Conservation (phyloP, 2,329 filamentous ascomycete genomes). For the Phaeosphaeriaceae sp. region DNA sequence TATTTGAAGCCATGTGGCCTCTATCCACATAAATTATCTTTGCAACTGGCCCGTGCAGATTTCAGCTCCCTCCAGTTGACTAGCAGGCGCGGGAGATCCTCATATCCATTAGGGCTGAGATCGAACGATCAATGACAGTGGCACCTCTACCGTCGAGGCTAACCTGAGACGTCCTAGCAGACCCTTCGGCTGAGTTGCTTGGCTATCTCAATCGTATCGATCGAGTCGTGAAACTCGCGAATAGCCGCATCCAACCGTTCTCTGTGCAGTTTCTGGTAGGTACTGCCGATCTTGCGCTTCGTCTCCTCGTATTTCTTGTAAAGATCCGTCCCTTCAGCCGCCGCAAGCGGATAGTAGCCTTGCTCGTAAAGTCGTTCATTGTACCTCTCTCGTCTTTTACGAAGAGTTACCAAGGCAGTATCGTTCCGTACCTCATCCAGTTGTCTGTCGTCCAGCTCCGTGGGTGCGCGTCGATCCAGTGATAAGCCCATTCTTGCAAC, state of each 20-base stretch:
- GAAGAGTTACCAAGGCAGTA: constrained; percentile 15
- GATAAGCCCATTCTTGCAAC: constrained; percentile 19
- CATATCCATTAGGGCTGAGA: too few species aligned
- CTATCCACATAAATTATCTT: too few species aligned
- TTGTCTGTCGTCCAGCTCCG: constrained; percentile 18
- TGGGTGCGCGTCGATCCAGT: constrained; percentile 16
- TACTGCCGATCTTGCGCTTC: constrained; percentile 20
- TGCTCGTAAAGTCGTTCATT: constrained; percentile 16
- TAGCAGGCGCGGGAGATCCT: too few species aligned
- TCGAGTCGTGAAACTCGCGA: constrained; percentile 18
- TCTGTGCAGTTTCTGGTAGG: constrained; percentile 14
- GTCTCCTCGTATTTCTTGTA: constrained; percentile 20
- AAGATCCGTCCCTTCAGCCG: constrained; percentile 12
- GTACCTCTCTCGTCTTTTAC: constrained; percentile 11
- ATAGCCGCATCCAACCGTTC: constrained; percentile 15
- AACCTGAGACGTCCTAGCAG: too few species aligned
- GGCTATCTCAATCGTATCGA: constrained; percentile 24
- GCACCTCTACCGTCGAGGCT: too few species aligned
- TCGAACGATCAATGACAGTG: too few species aligned
- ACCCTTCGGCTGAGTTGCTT: constrained; percentile 21
- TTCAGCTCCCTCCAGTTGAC: too few species aligned
- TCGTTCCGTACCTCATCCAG: constrained; percentile 17
- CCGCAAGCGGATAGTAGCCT: constrained; percentile 15
- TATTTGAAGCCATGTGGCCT: too few species aligned
- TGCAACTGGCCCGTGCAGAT: too few species aligned